phyloP scores from a whole-genome alignment of 1,139 yeast genomes.

The Torulaspora pretoriensis region DNA sequence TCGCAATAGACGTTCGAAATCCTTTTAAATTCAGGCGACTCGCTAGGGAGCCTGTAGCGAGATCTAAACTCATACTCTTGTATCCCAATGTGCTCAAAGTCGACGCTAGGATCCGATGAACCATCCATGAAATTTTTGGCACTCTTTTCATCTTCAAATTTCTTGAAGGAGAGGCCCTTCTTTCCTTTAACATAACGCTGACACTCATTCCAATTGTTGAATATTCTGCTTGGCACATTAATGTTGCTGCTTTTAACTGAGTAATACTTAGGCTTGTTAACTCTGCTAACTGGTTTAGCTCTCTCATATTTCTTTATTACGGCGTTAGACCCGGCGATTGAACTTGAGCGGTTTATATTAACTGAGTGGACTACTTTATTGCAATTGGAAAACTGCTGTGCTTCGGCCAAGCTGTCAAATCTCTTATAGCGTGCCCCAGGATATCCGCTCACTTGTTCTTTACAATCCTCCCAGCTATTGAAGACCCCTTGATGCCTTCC shows the following conservation, averaged over 20 bases:
- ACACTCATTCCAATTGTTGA: slow-evolving; percentile 46
- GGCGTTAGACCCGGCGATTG: not conserved
- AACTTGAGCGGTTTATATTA: not conserved
- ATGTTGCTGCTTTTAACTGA: slow-evolving; percentile 44
- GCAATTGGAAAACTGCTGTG: slow-evolving; percentile 38
- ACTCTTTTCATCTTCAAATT: slow-evolving; percentile 39
- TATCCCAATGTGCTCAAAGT: slow-evolving; percentile 24
- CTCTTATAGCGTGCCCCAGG: slow-evolving; percentile 53
- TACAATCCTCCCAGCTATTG: slow-evolving; percentile 49
- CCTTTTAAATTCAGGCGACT: slow-evolving; percentile 8
- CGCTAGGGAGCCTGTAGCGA: slow-evolving; percentile 10
- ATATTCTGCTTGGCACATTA: slow-evolving; percentile 37
- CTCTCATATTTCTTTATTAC: not conserved
- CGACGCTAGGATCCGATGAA: slow-evolving; percentile 16
- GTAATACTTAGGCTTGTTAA: slow-evolving; percentile 20
- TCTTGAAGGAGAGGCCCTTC: slow-evolving; percentile 46
- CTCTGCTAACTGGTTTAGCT: not conserved
- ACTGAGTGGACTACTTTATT: not conserved
- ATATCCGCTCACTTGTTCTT: slow-evolving; percentile 48
- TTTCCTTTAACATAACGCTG: slow-evolving; percentile 43
- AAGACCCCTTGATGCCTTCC: slow-evolving; percentile 55
- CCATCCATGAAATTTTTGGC: slow-evolving; percentile 40
- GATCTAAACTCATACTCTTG: slow-evolving; percentile 16
- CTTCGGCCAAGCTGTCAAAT: slow-evolving; percentile 46
- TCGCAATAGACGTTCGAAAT: slow-evolving; percentile 51